Evolutionary conservation across 2,329 filamentous ascomycete species (phyloP).

Genomic region (Hypoxylon sp.): DNA sequence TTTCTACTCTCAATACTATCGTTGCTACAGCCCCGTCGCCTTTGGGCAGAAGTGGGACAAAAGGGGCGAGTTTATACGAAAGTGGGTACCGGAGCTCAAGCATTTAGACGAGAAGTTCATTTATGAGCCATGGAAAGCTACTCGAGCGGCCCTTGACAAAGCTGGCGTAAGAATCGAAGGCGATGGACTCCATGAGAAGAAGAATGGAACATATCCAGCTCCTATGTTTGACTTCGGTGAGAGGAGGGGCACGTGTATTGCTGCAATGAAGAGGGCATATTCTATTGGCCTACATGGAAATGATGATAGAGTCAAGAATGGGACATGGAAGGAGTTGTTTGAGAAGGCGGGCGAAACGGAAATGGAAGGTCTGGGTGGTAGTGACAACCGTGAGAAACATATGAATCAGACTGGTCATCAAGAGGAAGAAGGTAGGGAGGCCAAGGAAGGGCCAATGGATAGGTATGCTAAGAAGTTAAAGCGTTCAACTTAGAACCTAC

Average conservation of each 20-base stretch:
- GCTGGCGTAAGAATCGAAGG: slow-evolving; percentile 73
- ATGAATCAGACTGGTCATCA: slow-evolving; percentile 48
- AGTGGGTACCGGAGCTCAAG: slow-evolving; percentile 77
- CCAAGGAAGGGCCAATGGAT: slow-evolving; percentile 54
- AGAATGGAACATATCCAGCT: slow-evolving; percentile 74
- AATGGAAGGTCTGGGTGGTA: slow-evolving; percentile 58
- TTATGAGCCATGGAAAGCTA: slow-evolving; percentile 85
- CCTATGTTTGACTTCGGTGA: slow-evolving; percentile 83
- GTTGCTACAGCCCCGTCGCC: slow-evolving; percentile 78
- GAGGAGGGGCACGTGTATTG: slow-evolving; percentile 73
- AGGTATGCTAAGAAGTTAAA: slow-evolving; percentile 54
- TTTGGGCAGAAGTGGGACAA: slow-evolving; percentile 85
- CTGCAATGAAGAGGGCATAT: slow-evolving; percentile 80
- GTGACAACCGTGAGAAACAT: slow-evolving; percentile 54
- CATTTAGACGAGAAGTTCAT: slow-evolving; percentile 77
- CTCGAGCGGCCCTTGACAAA: slow-evolving; percentile 76
- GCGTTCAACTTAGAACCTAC: slow-evolving; percentile 15
- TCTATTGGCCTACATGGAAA: slow-evolving; percentile 74
- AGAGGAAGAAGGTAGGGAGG: slow-evolving; percentile 19
- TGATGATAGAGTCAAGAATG: slow-evolving; percentile 72
- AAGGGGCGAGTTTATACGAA: slow-evolving; percentile 73
- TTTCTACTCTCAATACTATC: slow-evolving; percentile 80
- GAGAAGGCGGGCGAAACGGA: slow-evolving; percentile 58
- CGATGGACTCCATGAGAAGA: slow-evolving; percentile 60
- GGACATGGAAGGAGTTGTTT: slow-evolving; percentile 68